phyloP scores from a whole-genome alignment of 1,139 yeast genomes.

The Magnusiomyces clavatus region DNA sequence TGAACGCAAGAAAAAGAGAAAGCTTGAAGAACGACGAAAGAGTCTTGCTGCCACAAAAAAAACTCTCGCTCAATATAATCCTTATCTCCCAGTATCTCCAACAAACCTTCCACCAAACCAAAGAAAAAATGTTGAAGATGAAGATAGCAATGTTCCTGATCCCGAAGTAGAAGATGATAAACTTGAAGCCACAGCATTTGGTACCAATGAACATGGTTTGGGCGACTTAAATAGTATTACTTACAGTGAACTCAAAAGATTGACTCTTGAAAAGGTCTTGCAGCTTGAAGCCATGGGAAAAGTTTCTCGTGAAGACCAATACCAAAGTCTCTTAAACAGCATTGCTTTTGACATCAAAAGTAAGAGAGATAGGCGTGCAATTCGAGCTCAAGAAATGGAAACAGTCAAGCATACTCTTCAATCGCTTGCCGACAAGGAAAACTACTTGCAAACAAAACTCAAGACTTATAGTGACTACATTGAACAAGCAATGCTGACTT shows the following conservation, averaged over 20 bases:
- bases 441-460: slow-evolving; percentile 52
- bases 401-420: slow-evolving; percentile 53
- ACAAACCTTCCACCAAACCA: neutral
- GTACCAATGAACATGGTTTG: slow-evolving; percentile 28
- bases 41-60: slow-evolving; percentile 5
- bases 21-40: neutral
- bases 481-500: slow-evolving; percentile 53
- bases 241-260: slow-evolving; percentile 70
- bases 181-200: slow-evolving; percentile 10
- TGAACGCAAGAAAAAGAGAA: slow-evolving; percentile 8
- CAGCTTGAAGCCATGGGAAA: slow-evolving; percentile 67
- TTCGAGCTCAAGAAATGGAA: slow-evolving; percentile 54
- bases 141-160: neutral
- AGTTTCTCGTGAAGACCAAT: slow-evolving; percentile 60
- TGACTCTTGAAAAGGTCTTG: slow-evolving; percentile 66
- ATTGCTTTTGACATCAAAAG: slow-evolving; percentile 80
- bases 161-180: neutral
- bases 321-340: slow-evolving; percentile 73
- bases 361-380: slow-evolving; percentile 60
- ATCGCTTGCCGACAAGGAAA: slow-evolving; percentile 55
- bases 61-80: slow-evolving; percentile 7
- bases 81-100: neutral
- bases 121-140: slow-evolving; percentile 10
- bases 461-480: slow-evolving; percentile 62
- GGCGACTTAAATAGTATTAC: slow-evolving; percentile 49